These are phyloP conservation scores for Pythium aquatile DNA, from an alignment of 352 stramenopile species.

Conservation along the genomic window DNA sequence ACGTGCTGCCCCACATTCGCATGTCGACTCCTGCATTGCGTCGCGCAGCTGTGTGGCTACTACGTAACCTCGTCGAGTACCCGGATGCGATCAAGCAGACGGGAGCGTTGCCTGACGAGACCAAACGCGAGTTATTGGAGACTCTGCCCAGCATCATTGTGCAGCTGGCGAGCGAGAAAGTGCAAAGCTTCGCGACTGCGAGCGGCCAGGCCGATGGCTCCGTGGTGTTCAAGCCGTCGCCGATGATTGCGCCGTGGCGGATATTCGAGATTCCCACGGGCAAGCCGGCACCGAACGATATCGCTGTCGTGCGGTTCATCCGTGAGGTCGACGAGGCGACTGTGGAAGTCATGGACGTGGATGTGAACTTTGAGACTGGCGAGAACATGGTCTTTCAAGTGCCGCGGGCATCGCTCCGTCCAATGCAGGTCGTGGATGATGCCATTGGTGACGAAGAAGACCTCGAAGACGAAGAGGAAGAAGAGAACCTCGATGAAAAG, in stretches of 20 bases:
- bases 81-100: constrained; percentile 66
- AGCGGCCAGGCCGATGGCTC: constrained; percentile 45
- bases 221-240: constrained; percentile 57
- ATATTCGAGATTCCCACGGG: constrained; percentile 85
- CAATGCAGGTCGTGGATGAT: constrained; percentile 82
- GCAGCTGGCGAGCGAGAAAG: constrained; percentile 78
- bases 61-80: constrained; percentile 84
- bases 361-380: constrained; percentile 86
- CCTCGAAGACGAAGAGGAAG: constrained; percentile 61
- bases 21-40: constrained; percentile 79
- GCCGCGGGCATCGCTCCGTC: constrained; percentile 51
- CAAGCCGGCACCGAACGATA: constrained; percentile 80
- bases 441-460: constrained; percentile 77
- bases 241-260: constrained; percentile 69
- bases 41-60: constrained; percentile 76
- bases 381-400: constrained; percentile 82
- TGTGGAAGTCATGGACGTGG: constrained; percentile 85
- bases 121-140: constrained; percentile 72
- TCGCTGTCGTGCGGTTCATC: constrained; percentile 81
- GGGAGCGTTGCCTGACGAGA: constrained; percentile 41
- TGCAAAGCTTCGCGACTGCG: constrained; percentile 51
- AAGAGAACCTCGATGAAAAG: constrained; percentile 76
- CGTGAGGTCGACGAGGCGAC: constrained; percentile 68
- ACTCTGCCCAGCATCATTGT: constrained; percentile 72
- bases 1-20: constrained; percentile 79